Evolutionary conservation across 768 basidiomycete species (phyloP), one percentile per base, ranked within the genome.

Genomic region (Cystoderma amianthinum): DNA sequence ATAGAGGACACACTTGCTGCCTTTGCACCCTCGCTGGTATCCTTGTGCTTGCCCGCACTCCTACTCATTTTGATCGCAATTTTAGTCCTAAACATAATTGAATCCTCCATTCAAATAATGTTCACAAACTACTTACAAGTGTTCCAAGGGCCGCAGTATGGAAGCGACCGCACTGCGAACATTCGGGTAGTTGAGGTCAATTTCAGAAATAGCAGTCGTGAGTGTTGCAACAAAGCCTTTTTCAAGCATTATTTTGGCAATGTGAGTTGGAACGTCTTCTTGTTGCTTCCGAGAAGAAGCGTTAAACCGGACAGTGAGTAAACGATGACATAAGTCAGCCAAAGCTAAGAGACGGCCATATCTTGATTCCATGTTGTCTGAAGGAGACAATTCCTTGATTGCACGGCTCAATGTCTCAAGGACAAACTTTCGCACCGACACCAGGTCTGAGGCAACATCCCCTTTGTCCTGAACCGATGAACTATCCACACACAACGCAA

Each of bases 61-160:
- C 84, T 79, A 37, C 91, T 95, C 89, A 98, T 94, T 63, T 95
- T 97, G 63, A 96, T 97, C n/a, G 95, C 94, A 41, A 94, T 74
- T 59, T 95, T 96, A 13, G 96, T 88, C 38, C 92, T 95, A 46
- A 49, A 47, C 25, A 34, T 56, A 9, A 30, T 24, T 32, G 15
- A 34, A 15, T 15, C 36, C 6, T 25, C 32, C 36, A 18, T 25
- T 22, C 17, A 19, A 20, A 21, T 23, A 24, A 35, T 33, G 0
- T 15, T n/a, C n/a, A n/a, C n/a, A n/a, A n/a, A n/a, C n/a, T 9
- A 53, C 88, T 62, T 60, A 93, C 93, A 99, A 60, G 50, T 83
- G 77, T 52, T 98, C 93, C 38, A 99, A 63, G 5, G 96, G 94
- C 11, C 84, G 79, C 33, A 99, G 67, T 44, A 99, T 80, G 0